Conservation (phyloP, 2,329 filamentous ascomycete species). For the Blastomyces percursus region DNA sequence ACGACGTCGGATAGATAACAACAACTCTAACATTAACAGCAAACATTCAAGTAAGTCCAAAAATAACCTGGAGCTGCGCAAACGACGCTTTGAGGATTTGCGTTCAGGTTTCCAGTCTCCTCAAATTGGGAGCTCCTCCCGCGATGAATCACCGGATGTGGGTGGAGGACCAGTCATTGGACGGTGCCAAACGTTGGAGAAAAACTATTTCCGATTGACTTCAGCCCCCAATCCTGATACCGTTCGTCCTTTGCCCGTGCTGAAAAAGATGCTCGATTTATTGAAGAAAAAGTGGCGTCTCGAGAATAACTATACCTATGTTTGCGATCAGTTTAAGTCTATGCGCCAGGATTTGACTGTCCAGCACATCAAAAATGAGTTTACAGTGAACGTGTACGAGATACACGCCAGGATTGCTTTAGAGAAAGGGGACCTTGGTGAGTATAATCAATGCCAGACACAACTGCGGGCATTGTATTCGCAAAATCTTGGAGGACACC, state of each 20-base stretch:
- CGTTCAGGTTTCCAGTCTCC: conserved; percentile 33
- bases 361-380: conserved; percentile 91
- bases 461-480: conserved; percentile 87
- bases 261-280: conserved; percentile 75
- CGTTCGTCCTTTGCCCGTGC: conserved; percentile 70
- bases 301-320: conserved; percentile 91
- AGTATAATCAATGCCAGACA: conserved; percentile 99
- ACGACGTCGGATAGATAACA: conserved; percentile 38
- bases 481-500: conserved; percentile 75
- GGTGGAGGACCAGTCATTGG: conserved; percentile 65
- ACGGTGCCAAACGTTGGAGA: conserved; percentile 73
- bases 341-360: conserved; percentile 96
- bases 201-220: conserved; percentile 88
- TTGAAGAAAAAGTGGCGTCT: conserved; percentile 91
- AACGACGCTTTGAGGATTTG: conserved; percentile 65
- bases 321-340: conserved; percentile 99
- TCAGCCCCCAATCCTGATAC: conserved; percentile 77
- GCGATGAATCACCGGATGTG: conserved; percentile 39
- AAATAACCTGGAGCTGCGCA: conserved; percentile 76
- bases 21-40: conserved; percentile 18
- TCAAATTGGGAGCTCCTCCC: conserved; percentile 26
- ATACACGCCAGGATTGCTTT: conserved; percentile 94
- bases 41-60: conserved; percentile 74
- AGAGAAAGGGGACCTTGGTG: conserved; percentile 98
- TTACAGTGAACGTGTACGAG: conserved; percentile 94